A percentile compares a stretch with the other conserved stretches of the same genome.
These are phyloP conservation scores for Rutstroemia sydowiana DNA, from an alignment of 2,329 filamentous ascomycete genomes.

Conservation along the genomic window DNA sequence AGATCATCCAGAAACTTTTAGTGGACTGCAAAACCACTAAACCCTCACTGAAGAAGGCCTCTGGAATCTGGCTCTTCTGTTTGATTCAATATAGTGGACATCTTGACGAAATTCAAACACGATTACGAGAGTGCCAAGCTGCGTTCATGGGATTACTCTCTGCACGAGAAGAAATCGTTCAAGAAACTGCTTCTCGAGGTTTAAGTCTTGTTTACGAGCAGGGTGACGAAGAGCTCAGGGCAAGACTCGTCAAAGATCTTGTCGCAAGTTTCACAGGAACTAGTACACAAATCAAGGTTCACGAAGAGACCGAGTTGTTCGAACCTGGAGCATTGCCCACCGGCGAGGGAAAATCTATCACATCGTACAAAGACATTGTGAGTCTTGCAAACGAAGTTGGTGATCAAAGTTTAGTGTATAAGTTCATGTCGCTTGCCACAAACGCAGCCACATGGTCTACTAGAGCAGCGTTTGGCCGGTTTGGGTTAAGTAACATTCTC, in stretches of 20 bases:
- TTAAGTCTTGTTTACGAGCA: conserved; percentile 91
- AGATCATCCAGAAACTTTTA: conserved; percentile 61
- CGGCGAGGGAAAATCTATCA: conserved; percentile 58
- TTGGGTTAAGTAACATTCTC: conserved; percentile 85
- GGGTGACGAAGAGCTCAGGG: conserved; percentile 70
- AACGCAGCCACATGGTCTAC: conserved; percentile 97
- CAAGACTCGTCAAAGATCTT: conserved; percentile 66
- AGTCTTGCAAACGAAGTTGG: conserved; percentile 92
- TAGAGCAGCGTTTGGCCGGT: conserved; percentile 90
- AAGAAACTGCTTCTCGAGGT: conserved; percentile 88
- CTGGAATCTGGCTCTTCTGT: conserved; percentile 91
- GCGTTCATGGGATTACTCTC: conserved; percentile 84
- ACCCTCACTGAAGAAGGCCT: conserved; percentile 82
- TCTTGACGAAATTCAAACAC: conserved; percentile 62
- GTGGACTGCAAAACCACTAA: conserved; percentile 76
- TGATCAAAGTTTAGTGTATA: conserved; percentile 92
- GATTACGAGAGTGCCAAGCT: conserved; percentile 70
- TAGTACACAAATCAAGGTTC: conserved; percentile 69
- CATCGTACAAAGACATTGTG: conserved; percentile 96
- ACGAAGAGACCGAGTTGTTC: conserved; percentile 74
- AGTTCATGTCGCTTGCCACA: conserved; percentile 94
- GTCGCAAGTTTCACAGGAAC: conserved; percentile 67
- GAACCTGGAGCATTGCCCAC: conserved; percentile 15
- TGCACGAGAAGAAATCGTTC: conserved; percentile 86
- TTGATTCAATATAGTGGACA: conserved; percentile 86